Percentiles rank a stretch among this genome's conserved stretches.
Evolutionary conservation across 345 rosid species (phyloP).

Genomic region (Hibiscus mutabilis): DNA sequence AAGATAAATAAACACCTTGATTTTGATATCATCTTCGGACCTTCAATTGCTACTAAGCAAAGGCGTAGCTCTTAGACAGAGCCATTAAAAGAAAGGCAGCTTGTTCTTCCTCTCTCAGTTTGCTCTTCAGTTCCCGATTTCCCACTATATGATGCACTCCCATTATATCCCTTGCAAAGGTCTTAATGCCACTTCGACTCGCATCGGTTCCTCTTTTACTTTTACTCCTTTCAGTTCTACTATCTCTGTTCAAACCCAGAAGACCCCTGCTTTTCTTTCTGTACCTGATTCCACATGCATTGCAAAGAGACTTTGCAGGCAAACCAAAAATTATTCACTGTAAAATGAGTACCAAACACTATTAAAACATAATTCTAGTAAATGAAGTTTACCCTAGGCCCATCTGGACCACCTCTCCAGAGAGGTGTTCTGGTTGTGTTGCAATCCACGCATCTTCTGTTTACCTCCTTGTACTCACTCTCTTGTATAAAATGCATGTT

Average conservation of each 20-base stretch:
- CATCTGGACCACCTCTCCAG: constrained; percentile 87
- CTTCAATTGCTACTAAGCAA: constrained; percentile 11
- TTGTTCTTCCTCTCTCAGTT: constrained; percentile 54
- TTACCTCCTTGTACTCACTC: not conserved
- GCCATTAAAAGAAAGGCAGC: constrained; percentile 64
- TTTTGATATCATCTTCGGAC: not conserved
- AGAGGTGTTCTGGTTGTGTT: constrained; percentile 75
- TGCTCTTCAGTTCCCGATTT: constrained; percentile 14
- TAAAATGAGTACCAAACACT: no score
- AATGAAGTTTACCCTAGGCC: constrained; percentile 50
- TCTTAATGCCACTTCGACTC: constrained; percentile 5
- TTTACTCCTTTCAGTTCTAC: constrained; percentile 17
- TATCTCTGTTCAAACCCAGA: constrained; percentile 22
- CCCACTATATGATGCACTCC: not conserved
- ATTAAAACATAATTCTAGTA: not conserved
- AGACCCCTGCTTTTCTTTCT: constrained; percentile 55
- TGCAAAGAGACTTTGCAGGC: constrained; percentile 61
- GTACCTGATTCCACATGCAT: constrained; percentile 88
- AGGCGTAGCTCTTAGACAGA: constrained; percentile 26
- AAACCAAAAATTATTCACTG: not conserved
- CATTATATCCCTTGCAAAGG: not conserved
- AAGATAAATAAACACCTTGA: not conserved
- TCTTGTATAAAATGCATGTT: not conserved
- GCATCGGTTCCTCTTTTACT: constrained; percentile 4
- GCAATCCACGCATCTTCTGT: constrained; percentile 57